Conservation (phyloP, 345 rosid genomes). For the Eucalyptus viminalis region DNA sequence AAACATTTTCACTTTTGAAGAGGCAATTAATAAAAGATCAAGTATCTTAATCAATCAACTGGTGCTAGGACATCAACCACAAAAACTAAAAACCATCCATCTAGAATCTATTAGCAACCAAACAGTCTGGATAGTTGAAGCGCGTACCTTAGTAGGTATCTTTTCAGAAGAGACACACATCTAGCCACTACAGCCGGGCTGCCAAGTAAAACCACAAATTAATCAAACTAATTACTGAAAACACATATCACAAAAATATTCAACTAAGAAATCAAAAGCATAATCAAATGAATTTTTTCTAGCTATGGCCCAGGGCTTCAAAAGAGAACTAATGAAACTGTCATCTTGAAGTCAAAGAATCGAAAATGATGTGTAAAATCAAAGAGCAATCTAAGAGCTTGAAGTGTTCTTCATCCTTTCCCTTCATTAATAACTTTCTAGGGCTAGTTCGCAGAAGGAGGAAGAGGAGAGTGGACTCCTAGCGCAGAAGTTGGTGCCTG, state of each 20-base stretch:
- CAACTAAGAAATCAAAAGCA: neutral
- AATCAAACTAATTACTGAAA: neutral
- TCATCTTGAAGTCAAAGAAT: neutral
- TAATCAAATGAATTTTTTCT: neutral
- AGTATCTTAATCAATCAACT: neutral
- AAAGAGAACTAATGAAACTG: neutral
- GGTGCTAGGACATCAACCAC: neutral
- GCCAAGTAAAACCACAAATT: constrained; percentile 20
- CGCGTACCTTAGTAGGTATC: constrained; percentile 70
- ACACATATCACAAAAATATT: neutral
- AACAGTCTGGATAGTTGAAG: neutral
- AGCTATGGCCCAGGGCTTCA: neutral
- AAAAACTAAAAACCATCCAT: neutral
- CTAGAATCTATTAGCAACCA: neutral
- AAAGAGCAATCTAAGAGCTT: neutral
- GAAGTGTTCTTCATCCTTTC: neutral
- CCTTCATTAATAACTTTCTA: neutral
- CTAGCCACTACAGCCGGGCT: constrained; percentile 97
- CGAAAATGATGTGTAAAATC: neutral
- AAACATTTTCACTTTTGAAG: neutral
- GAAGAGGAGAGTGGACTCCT: neutral
- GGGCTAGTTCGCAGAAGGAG: neutral
- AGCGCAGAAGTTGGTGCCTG: neutral
- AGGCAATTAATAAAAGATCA: neutral
- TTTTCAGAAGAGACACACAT: constrained; percentile 89